These are phyloP conservation scores for Cladosporium velox DNA, from an alignment of 2,329 filamentous ascomycete genomes.

Conservation along the genomic window DNA sequence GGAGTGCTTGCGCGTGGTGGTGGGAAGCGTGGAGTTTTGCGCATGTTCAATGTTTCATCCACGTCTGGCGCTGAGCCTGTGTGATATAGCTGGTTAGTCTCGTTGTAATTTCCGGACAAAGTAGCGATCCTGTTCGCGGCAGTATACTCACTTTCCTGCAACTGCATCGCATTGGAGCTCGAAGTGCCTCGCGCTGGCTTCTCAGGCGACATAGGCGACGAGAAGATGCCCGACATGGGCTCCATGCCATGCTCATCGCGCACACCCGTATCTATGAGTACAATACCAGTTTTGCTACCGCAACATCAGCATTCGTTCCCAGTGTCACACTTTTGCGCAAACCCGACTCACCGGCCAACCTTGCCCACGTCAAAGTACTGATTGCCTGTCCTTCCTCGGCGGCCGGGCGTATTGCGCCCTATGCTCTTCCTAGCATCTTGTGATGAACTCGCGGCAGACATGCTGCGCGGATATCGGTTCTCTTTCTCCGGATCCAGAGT, in stretches of 20 bases:
- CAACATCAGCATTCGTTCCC: constrained; percentile 24
- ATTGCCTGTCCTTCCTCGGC: constrained; percentile 34
- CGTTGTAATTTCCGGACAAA: too few relatives aligned
- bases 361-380: constrained; percentile 41
- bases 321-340: not conserved
- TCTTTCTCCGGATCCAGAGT: constrained; percentile 36
- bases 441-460: constrained; percentile 28
- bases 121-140: not conserved
- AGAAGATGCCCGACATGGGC: constrained; percentile 82
- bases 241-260: constrained; percentile 94
- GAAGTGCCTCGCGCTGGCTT: constrained; percentile 24
- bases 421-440: constrained; percentile 22
- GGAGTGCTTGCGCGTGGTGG: constrained; percentile 60
- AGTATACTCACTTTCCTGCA: constrained; percentile 59
- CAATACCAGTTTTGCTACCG: constrained; percentile 83
- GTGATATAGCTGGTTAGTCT: constrained; percentile 3
- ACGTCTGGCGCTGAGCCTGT: constrained; percentile 55
- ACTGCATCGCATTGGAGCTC: constrained; percentile 51
- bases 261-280: constrained; percentile 72
- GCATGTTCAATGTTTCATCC: constrained; percentile 42
- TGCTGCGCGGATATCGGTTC: constrained; percentile 32
- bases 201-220: constrained; percentile 71
- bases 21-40: constrained; percentile 51
- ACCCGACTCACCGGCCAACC: constrained; percentile 34
- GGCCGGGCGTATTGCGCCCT: constrained; percentile 31